Evolutionary conservation across 441 rosid genomes (phyloP).

Genomic region (Oxalis stricta): DNA sequence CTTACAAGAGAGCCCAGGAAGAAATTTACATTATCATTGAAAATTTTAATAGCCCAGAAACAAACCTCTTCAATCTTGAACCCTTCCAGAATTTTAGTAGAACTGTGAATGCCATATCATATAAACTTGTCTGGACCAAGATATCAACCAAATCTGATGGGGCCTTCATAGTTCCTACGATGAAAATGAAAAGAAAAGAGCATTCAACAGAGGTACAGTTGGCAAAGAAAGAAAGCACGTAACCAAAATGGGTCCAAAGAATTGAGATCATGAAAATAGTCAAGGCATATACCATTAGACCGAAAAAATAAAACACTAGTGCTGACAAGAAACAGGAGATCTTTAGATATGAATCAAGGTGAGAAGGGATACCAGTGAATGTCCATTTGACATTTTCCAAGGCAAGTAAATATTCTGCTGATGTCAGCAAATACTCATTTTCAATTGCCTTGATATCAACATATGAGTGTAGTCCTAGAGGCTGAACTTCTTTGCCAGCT

Average conservation of each 20-base stretch:
- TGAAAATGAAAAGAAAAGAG: constrained; percentile 10
- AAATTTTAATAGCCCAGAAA: not conserved
- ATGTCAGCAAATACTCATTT: constrained; percentile 64
- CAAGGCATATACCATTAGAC: too few relatives aligned
- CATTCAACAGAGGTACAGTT: constrained; percentile 2
- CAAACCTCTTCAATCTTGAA: constrained; percentile 59
- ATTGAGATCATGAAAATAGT: not conserved
- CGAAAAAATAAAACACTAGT: too few relatives aligned
- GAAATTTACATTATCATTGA: constrained; percentile 1
- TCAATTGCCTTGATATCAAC: constrained; percentile 64
- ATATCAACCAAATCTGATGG: constrained; percentile 72
- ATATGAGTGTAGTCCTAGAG: constrained; percentile 31
- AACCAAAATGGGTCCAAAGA: constrained; percentile 1
- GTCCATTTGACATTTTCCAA: constrained; percentile 58
- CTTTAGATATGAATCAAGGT: not conserved
- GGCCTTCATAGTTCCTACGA: constrained; percentile 35
- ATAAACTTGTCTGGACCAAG: constrained; percentile 53
- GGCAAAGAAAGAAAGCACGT: not conserved
- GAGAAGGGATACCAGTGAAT: constrained; percentile 46
- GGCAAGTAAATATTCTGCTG: constrained; percentile 76
- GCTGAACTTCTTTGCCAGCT: constrained; percentile 27
- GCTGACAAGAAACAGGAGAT: too few relatives aligned
- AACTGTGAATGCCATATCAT: constrained; percentile 84
- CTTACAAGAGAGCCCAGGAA: constrained; percentile 4
- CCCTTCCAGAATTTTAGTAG: constrained; percentile 77